phyloP scores from a whole-genome alignment of 192 early-diverging fungal species.

The Radiomyces spectabilis region DNA sequence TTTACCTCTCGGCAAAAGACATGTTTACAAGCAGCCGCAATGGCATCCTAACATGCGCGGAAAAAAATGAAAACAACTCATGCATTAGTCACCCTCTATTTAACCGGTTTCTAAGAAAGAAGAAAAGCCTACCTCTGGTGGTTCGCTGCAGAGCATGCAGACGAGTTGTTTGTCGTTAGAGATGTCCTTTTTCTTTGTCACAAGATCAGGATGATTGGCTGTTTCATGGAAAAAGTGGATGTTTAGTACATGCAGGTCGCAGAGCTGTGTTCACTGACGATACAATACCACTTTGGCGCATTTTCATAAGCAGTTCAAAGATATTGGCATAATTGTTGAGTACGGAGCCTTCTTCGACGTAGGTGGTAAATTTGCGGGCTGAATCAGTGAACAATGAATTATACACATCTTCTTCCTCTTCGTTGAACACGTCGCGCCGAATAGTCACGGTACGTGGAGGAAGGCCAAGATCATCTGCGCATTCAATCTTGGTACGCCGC shows the following conservation, averaged over 20 bases:
- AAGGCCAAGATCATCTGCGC: slow-evolving; percentile 79
- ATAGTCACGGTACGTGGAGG: slow-evolving; percentile 78
- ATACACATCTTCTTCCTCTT: slow-evolving; percentile 89
- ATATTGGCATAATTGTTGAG: slow-evolving; percentile 93
- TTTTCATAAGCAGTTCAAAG: slow-evolving; percentile 81
- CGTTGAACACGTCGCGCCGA: slow-evolving; percentile 77
- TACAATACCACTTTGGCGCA: slow-evolving; percentile 77
- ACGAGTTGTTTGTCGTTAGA: slow-evolving; percentile 62
- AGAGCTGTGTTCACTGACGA: too few species aligned
- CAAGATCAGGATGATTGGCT: slow-evolving; percentile 80
- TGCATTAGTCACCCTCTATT: neutral
- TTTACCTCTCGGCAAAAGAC: slow-evolving; percentile 87
- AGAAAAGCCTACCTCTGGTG: slow-evolving; percentile 45
- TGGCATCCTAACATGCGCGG: slow-evolving; percentile 64
- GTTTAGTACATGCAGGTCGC: too few species aligned
- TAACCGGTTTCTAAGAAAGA: too few species aligned
- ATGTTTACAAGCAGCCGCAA: slow-evolving; percentile 79
- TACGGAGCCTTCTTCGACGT: slow-evolving; percentile 69
- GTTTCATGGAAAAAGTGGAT: neutral
- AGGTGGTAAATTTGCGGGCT: slow-evolving; percentile 71
- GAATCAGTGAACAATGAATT: slow-evolving; percentile 71
- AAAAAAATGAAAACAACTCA: neutral
- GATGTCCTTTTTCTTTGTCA: slow-evolving; percentile 51
- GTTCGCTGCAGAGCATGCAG: slow-evolving; percentile 79
- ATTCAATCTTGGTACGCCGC: slow-evolving; percentile 82